Evolutionary conservation across 192 early-diverging fungal genomes (phyloP).

Genomic region (Funneliformis geosporum): DNA sequence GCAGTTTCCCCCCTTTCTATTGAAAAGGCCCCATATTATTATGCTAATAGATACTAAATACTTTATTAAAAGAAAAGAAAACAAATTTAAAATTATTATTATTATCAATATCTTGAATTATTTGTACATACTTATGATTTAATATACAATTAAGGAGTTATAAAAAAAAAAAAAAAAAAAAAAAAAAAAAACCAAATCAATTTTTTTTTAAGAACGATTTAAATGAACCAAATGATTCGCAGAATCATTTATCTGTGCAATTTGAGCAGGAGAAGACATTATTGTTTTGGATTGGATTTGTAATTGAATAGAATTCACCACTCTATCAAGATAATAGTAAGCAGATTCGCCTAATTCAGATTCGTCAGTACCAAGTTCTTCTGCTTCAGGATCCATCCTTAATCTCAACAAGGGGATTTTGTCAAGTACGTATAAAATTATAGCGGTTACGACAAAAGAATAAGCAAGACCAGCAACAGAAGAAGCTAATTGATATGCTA

Average conservation of each 20-base stretch:
- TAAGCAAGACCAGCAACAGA: conserved; percentile 68
- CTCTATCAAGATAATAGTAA: conserved; percentile 51
- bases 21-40: no score
- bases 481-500: conserved; percentile 80
- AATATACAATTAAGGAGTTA: no score
- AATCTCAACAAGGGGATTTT: conserved; percentile 75
- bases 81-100: no score
- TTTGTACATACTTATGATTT: no score
- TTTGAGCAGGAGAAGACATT: not conserved
- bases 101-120: no score
- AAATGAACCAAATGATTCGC: not conserved
- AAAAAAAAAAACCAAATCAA: no score
- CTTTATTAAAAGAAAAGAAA: no score
- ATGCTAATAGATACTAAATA: no score
- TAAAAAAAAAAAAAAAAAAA: not conserved
- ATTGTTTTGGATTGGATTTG: not conserved
- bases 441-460: conserved; percentile 73
- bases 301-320: not conserved
- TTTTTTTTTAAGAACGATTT: not conserved
- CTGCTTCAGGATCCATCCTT: conserved; percentile 71
- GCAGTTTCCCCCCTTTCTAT: no score
- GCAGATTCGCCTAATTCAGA: conserved; percentile 80
- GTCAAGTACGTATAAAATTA: conserved; percentile 77
- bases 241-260: not conserved
- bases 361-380: conserved; percentile 72